Conservation (phyloP, 768 basidiomycete species). For the Collybia nuda region DNA sequence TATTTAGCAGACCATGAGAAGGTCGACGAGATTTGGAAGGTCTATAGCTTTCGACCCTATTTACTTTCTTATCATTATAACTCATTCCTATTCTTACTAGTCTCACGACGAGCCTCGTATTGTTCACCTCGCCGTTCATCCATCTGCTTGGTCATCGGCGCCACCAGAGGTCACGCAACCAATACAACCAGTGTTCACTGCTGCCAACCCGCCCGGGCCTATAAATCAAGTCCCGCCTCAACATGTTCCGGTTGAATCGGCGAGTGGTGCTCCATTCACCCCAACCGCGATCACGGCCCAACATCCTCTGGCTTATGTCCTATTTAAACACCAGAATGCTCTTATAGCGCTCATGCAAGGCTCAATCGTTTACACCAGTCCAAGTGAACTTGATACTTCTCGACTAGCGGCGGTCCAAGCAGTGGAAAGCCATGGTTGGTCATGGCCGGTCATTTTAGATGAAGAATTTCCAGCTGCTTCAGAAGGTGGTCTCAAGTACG, state of each 20-base stretch:
- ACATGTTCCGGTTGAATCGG: conserved; percentile 1
- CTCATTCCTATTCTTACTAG: conserved; percentile 31
- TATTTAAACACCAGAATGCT: conserved; percentile 43
- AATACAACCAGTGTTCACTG: conserved; percentile 7
- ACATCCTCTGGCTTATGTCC: conserved; percentile 33
- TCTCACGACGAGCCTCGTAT: conserved; percentile 54
- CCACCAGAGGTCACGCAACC: conserved; percentile 41
- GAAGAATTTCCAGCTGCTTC: conserved; percentile 40
- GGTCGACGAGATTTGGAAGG: conserved; percentile 71
- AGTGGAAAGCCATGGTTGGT: conserved; percentile 41
- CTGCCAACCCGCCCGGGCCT: conserved; percentile 2
- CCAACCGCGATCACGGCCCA: conserved; percentile 2
- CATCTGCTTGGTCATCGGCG: conserved; percentile 66
- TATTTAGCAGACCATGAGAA: conserved; percentile 63
- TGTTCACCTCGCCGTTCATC: conserved; percentile 78
- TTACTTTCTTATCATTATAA: conserved; percentile 8
- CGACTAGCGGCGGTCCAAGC: conserved; percentile 29
- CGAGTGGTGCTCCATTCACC: not conserved
- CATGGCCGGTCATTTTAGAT: conserved; percentile 52
- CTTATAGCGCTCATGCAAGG: conserved; percentile 31
- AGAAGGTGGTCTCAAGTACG: conserved; percentile 42
- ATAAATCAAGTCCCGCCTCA: conserved; percentile 2
- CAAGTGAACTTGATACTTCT: conserved; percentile 9
- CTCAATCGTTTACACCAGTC: not conserved
- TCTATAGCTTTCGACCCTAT: conserved; percentile 25